Percentiles rank a stretch among this genome's conserved stretches.
Conservation (phyloP, 306 rosid species). For the Benincasa hispida region DNA sequence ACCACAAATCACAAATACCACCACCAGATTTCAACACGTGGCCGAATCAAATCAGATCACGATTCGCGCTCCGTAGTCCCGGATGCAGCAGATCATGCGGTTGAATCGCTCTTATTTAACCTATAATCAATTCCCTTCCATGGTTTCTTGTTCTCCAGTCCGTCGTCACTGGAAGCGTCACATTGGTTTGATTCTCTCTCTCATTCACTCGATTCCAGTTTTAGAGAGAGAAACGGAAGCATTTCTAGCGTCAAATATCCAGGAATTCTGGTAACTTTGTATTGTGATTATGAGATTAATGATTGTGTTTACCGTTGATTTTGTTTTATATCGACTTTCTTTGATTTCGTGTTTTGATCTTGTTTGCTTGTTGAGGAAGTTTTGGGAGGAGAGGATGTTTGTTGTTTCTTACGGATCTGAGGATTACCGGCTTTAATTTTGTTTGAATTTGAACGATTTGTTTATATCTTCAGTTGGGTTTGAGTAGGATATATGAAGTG, state of each 20-base stretch:
- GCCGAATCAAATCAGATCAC: background rate
- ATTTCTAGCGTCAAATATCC: background rate
- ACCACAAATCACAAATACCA: background rate
- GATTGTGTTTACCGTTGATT: background rate
- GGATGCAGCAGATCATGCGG: conserved; percentile 1
- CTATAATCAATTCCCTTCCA: background rate
- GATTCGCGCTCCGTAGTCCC: background rate
- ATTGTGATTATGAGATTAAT: background rate
- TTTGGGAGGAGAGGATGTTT: background rate
- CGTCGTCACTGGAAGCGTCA: conserved; percentile 6
- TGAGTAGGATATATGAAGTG: background rate
- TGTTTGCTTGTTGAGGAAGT: background rate
- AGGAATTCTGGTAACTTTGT: background rate
- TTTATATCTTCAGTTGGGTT: background rate
- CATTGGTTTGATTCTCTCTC: conserved; percentile 3
- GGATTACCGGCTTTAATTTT: background rate
- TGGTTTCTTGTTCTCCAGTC: background rate
- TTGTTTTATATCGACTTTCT: background rate
- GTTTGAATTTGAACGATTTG: background rate
- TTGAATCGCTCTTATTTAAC: conserved; percentile 8
- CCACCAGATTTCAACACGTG: background rate
- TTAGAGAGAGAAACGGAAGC: background rate
- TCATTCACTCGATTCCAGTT: background rate
- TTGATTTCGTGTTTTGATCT: background rate
- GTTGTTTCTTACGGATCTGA: background rate